These are phyloP conservation scores for Saccharomyces hybrid DNA, from an alignment of 1,139 yeast genomes.

Conservation along the genomic window DNA sequence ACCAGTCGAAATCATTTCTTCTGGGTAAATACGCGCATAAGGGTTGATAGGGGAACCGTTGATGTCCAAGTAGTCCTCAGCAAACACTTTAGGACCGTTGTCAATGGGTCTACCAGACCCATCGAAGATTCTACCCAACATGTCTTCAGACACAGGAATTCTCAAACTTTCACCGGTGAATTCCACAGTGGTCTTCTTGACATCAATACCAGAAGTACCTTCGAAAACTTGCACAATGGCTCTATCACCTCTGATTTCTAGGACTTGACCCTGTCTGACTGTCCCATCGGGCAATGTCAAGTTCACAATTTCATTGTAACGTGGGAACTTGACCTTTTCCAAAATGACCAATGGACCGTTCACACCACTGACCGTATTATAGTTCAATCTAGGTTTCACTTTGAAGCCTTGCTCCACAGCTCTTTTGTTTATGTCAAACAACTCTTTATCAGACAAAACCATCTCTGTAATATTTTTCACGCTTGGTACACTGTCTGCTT, in stretches of 20 bases:
- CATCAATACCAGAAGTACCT: conserved; percentile 97
- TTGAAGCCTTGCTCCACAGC: conserved; percentile 90
- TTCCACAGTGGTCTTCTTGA: conserved; percentile 92
- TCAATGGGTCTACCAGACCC: conserved; percentile 99
- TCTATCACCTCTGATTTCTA: conserved; percentile 93
- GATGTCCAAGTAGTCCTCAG: conserved; percentile 95
- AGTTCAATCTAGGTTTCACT: conserved; percentile 80
- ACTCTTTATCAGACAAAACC: conserved; percentile 34
- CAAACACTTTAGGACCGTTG: conserved; percentile 95
- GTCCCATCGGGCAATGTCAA: conserved; percentile 94
- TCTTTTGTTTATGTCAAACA: conserved; percentile 69
- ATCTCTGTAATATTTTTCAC: conserved; percentile 8
- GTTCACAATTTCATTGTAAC: conserved; percentile 93
- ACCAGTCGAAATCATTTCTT: conserved; percentile 99
- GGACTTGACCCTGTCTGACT: conserved; percentile 91
- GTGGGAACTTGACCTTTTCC: conserved; percentile 93
- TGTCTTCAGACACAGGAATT: conserved; percentile 93
- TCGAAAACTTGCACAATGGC: conserved; percentile 98
- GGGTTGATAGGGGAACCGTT: conserved; percentile 99
- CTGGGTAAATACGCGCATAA: conserved; percentile 95
- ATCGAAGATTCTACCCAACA: conserved; percentile 94
- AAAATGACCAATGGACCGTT: conserved; percentile 96
- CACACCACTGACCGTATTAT: conserved; percentile 95
- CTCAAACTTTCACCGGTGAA: conserved; percentile 91
- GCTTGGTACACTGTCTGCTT: neutral